Evolutionary conservation across 108 stramenopile genomes (phyloP).

Genomic region (Pseudonitzschia pungens): DNA sequence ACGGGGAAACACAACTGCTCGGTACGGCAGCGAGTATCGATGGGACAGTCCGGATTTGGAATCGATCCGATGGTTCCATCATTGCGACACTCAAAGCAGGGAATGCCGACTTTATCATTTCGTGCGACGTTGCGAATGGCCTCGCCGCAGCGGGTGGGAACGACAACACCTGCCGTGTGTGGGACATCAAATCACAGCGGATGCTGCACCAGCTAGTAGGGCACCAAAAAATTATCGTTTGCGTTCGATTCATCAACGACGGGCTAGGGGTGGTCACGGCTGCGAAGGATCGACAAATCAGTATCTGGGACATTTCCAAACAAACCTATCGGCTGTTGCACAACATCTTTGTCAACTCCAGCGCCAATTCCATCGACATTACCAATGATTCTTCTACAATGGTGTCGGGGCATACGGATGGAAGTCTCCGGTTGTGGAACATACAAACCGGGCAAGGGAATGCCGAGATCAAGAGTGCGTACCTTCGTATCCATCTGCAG

Average conservation of each 20-base stretch:
- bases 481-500: background rate
- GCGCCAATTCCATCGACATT: constrained; percentile 71
- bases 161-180: constrained; percentile 86
- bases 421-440: constrained; percentile 79
- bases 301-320: constrained; percentile 83
- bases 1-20: constrained; percentile 49
- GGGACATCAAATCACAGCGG: constrained; percentile 69
- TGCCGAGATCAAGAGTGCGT: constrained; percentile 53
- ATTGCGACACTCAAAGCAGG: constrained; percentile 59
- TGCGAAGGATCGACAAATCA: constrained; percentile 77
- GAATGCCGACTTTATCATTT: constrained; percentile 53
- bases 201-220: constrained; percentile 89
- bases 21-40: constrained; percentile 66
- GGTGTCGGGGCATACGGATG: constrained; percentile 78
- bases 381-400: constrained; percentile 34
- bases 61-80: constrained; percentile 66
- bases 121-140: constrained; percentile 70
- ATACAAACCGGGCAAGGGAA: constrained; percentile 55
- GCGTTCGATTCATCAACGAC: constrained; percentile 61
- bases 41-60: constrained; percentile 74
- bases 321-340: constrained; percentile 74
- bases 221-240: constrained; percentile 78
- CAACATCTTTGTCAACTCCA: constrained; percentile 74
- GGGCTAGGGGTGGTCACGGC: constrained; percentile 75
- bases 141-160: constrained; percentile 67